Base-by-base conservation (phyloP, 148 eudicot genomes). In the Vaccinium corymbosum region DNA sequence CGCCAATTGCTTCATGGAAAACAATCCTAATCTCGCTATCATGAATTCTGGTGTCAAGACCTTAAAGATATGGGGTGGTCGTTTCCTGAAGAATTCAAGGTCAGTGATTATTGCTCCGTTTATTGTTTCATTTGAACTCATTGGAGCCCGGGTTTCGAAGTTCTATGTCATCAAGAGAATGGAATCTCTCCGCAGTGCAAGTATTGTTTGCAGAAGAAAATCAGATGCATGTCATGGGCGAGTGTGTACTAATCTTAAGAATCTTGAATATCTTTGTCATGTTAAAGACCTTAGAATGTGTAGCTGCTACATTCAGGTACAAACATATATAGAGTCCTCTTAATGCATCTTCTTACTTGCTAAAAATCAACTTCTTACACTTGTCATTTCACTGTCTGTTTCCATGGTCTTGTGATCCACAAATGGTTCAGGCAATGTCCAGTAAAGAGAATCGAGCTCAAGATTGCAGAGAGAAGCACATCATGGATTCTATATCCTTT, bases 201-300 rank as follows among this genome's bases (percentile, higher is more conserved):
- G 74, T 7, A 38, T 80, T 59, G 50, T 38, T 51, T 80, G 83
- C 56, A 11, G 32, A 27, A 27, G 27, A 29, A 29, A 29, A 0
- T 29, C 32, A 29, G 56, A 46, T 62, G 1, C 12, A 46, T 19
- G 13, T 59, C 20, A 25, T 17, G 25, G 17, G 51, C 71, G 7
- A 11, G 3, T 55, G 20, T 56, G 1, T 56, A 16, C 61, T 20
- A 56, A 4, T 56, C 15, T 4, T 56, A 56, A 20, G 38, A 80
- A 62, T 66, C 83, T 80, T 62, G 56, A 62, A 12, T 20, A 46
- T 17, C 25, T 80, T 61, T 27, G 35, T 80, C 83, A 46, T 12
- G 83, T 80, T 38, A 80, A 62, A 80, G 17, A 66, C 13, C 74
- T 80, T 62, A 27, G 55, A 46, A 42, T 80, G 83, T 42, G 55